These are phyloP conservation scores for Blastocystis sp. DNA, from an alignment of 352 stramenopile genomes.

Conservation along the genomic window DNA sequence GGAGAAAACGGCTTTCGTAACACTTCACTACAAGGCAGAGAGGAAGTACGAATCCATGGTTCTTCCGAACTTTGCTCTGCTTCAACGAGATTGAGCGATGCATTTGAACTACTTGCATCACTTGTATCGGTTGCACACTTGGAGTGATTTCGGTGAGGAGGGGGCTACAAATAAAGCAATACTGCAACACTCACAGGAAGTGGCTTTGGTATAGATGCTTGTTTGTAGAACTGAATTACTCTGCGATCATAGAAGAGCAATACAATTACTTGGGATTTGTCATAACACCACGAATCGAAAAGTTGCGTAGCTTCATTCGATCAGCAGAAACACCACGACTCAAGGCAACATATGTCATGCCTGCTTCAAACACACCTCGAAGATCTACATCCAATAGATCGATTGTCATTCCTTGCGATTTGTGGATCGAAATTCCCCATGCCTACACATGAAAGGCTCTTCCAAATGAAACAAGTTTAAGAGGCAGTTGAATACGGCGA, in stretches of 20 bases:
- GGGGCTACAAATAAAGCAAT: background rate
- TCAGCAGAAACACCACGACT: slow-evolving; percentile 80
- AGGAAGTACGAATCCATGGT: background rate
- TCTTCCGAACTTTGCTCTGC: background rate
- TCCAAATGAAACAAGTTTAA: background rate
- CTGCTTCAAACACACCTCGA: slow-evolving; percentile 83
- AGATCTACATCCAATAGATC: slow-evolving; percentile 80
- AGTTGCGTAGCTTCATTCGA: slow-evolving; percentile 66
- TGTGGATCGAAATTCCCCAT: slow-evolving; percentile 88
- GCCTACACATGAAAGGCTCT: slow-evolving; percentile 63
- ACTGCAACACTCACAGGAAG: background rate
- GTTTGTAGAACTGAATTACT: slow-evolving; percentile 34
- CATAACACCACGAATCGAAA: slow-evolving; percentile 2
- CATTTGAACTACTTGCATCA: background rate
- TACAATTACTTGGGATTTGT: slow-evolving; percentile 4
- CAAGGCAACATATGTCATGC: slow-evolving; percentile 89
- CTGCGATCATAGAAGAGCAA: background rate
- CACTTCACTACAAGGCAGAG: background rate
- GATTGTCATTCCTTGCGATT: slow-evolving; percentile 84
- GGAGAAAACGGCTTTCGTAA: background rate
- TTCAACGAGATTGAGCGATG: background rate
- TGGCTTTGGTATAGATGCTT: background rate
- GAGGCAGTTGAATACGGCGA: background rate
- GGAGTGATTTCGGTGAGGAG: background rate
- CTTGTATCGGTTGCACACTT: background rate